These are phyloP conservation scores for Pythium coloratum DNA, from an alignment of 352 stramenopile genomes.

Conservation along the genomic window DNA sequence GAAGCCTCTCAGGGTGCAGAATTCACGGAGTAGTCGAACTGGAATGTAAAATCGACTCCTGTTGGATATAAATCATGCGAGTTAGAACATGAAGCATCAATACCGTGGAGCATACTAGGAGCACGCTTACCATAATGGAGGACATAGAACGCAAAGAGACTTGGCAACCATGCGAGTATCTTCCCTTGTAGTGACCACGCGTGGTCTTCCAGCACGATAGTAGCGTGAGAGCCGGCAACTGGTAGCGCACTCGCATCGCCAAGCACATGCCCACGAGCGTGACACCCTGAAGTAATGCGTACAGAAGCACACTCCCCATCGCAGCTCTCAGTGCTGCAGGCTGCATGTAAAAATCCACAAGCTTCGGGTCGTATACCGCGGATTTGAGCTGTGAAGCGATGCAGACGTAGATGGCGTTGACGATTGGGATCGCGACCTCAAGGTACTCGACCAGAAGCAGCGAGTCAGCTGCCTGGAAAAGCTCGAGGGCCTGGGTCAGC, in stretches of 20 bases:
- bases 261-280: conserved; percentile 8
- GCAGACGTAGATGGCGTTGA: conserved; percentile 11
- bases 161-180: conserved; percentile 20
- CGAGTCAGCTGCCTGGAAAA: conserved; percentile 12
- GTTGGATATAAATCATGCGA: too few relatives aligned
- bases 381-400: conserved; percentile 10
- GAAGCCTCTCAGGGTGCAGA: too few relatives aligned
- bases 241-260: conserved; percentile 8
- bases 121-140: conserved; percentile 22
- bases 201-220: conserved; percentile 23
- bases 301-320: neutral
- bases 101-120: neutral
- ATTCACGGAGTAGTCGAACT: neutral
- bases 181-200: conserved; percentile 14
- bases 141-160: conserved; percentile 17
- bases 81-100: too few relatives aligned
- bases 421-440: conserved; percentile 14
- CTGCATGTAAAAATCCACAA: conserved; percentile 2
- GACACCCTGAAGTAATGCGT: conserved; percentile 9
- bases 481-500: conserved; percentile 1
- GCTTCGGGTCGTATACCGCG: conserved; percentile 14
- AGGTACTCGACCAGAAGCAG: conserved; percentile 27
- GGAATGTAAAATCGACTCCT: conserved; percentile 7
- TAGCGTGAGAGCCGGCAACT: neutral
- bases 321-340: neutral